These are phyloP conservation scores for Umbelopsis vinacea DNA, from an alignment of 192 early-diverging fungal species.

Conservation along the genomic window DNA sequence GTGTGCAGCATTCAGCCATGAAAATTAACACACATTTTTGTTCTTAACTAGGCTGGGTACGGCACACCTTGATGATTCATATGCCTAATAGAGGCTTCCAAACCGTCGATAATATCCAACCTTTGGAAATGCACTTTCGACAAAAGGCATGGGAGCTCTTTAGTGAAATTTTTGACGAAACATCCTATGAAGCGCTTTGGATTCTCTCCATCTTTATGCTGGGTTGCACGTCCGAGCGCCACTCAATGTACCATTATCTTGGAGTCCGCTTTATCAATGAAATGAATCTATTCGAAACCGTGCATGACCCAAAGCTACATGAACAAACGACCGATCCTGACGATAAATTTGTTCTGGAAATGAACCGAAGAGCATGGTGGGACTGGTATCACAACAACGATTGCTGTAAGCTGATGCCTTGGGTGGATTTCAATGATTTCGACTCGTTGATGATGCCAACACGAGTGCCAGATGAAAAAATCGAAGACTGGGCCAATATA, in stretches of 20 bases:
- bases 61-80: slow-evolving; percentile 24
- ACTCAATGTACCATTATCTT: slow-evolving; percentile 8
- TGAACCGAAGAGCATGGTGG: slow-evolving; percentile 29
- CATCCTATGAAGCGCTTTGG: slow-evolving; percentile 11
- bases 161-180: slow-evolving; percentile 25
- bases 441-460: slow-evolving; percentile 4
- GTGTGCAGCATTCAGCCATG: neutral
- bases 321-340: slow-evolving; percentile 23
- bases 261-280: slow-evolving; percentile 17
- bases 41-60: slow-evolving; percentile 25
- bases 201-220: slow-evolving; percentile 18
- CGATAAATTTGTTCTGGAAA: slow-evolving; percentile 14
- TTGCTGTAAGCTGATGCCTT: slow-evolving; percentile 23
- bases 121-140: slow-evolving; percentile 19
- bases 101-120: slow-evolving; percentile 10
- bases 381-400: slow-evolving; percentile 31
- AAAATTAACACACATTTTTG: too few species aligned
- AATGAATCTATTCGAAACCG: slow-evolving; percentile 23
- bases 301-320: neutral
- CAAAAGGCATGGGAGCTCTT: slow-evolving; percentile 26
- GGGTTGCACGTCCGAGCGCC: neutral
- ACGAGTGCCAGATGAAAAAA: slow-evolving; percentile 11
- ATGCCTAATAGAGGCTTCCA: slow-evolving; percentile 6
- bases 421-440: slow-evolving; percentile 15
- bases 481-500: slow-evolving; percentile 16